These are phyloP conservation scores for Botryotinia calthae DNA, from an alignment of 2,329 filamentous ascomycete genomes.

Conservation along the genomic window DNA sequence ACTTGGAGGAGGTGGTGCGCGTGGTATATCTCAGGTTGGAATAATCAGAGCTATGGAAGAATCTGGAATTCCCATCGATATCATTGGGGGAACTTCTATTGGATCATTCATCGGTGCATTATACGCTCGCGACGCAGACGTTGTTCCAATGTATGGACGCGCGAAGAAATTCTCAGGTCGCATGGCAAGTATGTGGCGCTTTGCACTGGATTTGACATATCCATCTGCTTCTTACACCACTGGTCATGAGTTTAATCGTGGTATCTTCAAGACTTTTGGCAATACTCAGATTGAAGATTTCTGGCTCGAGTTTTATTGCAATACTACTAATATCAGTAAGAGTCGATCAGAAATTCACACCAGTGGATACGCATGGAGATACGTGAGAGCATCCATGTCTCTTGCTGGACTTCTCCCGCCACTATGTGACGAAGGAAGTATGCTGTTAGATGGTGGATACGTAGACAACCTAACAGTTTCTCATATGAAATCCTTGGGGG, in stretches of 20 bases:
- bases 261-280: slow-evolving; percentile 97
- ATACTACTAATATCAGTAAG: slow-evolving; percentile 98
- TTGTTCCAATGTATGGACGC: slow-evolving; percentile 93
- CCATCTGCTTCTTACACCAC: slow-evolving; percentile 96
- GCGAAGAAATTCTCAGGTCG: slow-evolving; percentile 96
- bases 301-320: slow-evolving; percentile 98
- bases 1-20: slow-evolving; percentile 86
- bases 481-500: slow-evolving; percentile 93
- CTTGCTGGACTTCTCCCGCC: slow-evolving; percentile 89
- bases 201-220: slow-evolving; percentile 92
- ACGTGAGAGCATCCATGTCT: slow-evolving; percentile 95
- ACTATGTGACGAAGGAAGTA: slow-evolving; percentile 92
- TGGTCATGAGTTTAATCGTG: slow-evolving; percentile 96
- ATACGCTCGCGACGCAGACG: slow-evolving; percentile 93
- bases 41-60: slow-evolving; percentile 95
- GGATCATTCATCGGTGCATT: slow-evolving; percentile 92
- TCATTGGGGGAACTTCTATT: slow-evolving; percentile 94
- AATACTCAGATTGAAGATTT: slow-evolving; percentile 98
- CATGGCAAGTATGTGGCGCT: slow-evolving; percentile 99
- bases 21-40: slow-evolving; percentile 89
- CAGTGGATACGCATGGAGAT: slow-evolving; percentile 95
- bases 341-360: slow-evolving; percentile 90
- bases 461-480: slow-evolving; percentile 95
- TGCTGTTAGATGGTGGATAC: slow-evolving; percentile 95
- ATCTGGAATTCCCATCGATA: slow-evolving; percentile 91